Conservation (phyloP, 1,139 yeast species). For the Spencermartinsiella ligniputridi region DNA sequence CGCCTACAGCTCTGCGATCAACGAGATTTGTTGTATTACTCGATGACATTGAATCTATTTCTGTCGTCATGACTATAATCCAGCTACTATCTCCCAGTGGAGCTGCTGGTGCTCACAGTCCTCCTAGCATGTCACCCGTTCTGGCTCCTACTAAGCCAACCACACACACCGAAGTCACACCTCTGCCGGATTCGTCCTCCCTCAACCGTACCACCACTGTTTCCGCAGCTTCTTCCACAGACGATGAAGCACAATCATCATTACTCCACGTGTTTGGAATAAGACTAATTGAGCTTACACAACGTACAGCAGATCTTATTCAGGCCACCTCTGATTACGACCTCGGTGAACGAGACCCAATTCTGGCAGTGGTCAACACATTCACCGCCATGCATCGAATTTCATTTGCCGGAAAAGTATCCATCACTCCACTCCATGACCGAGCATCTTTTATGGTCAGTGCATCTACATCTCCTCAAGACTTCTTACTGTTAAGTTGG, state of each 20-base stretch:
- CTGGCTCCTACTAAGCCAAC: neutral
- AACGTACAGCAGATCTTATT: slow-evolving; percentile 62
- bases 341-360: slow-evolving; percentile 42
- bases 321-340: slow-evolving; percentile 50
- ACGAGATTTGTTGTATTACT: slow-evolving; percentile 17
- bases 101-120: neutral
- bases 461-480: slow-evolving; percentile 11
- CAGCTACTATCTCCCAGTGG: slow-evolving; percentile 20
- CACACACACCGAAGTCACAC: neutral
- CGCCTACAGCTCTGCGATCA: slow-evolving; percentile 11
- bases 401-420: slow-evolving; percentile 48
- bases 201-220: neutral
- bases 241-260: slow-evolving; percentile 31
- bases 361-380: slow-evolving; percentile 50
- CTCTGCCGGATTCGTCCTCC: neutral
- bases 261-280: slow-evolving; percentile 36
- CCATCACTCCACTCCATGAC: slow-evolving; percentile 45
- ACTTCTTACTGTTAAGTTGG: slow-evolving; percentile 20
- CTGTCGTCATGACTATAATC: slow-evolving; percentile 33
- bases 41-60: slow-evolving; percentile 27
- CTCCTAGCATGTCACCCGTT: neutral
- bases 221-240: neutral
- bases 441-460: slow-evolving; percentile 29
- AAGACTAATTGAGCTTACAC: slow-evolving; percentile 55
- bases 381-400: slow-evolving; percentile 50